Evolutionary conservation across 1,284 basidiomycete species (phyloP).

Genomic region (Ustilago crameri): DNA sequence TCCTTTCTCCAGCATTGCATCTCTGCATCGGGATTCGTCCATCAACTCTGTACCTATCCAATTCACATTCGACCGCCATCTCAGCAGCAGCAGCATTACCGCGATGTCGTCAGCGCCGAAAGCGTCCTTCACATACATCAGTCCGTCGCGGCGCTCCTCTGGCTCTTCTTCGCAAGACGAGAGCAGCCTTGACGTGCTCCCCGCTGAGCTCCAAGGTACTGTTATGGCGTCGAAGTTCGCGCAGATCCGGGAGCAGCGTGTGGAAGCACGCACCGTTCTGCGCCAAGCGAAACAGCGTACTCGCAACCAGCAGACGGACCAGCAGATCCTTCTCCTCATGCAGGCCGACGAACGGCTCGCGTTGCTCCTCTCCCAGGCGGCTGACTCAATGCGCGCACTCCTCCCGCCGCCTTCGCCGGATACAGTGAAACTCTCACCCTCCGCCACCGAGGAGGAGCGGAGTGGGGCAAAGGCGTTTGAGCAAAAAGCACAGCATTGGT

Average conservation of each 20-base stretch:
- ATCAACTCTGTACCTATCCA: too few species aligned
- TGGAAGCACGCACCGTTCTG: constrained; percentile 35
- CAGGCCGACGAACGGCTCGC: constrained; percentile 47
- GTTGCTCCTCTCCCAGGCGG: constrained; percentile 39
- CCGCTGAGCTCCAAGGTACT: constrained; percentile 25
- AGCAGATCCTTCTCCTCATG: constrained; percentile 52
- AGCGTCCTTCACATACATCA: background rate
- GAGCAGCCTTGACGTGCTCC: constrained; percentile 23
- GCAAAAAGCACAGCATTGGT: constrained; percentile 45
- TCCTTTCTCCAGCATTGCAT: too few species aligned
- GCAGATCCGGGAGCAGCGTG: constrained; percentile 36
- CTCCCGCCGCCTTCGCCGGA: constrained; percentile 15
- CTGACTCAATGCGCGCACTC: constrained; percentile 45
- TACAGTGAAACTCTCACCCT: constrained; percentile 3
- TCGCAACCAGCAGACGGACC: constrained; percentile 44
- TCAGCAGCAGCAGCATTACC: background rate
- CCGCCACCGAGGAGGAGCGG: constrained; percentile 2
- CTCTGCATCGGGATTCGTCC: too few species aligned
- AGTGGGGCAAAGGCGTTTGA: constrained; percentile 49
- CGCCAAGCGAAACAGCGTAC: constrained; percentile 35
- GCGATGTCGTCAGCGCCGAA: background rate
- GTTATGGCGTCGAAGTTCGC: constrained; percentile 38
- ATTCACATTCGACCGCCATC: too few species aligned
- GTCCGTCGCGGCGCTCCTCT: background rate
- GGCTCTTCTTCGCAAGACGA: background rate